Conservation (phyloP, 2,329 filamentous ascomycete genomes). For the Epichloe baconii region DNA sequence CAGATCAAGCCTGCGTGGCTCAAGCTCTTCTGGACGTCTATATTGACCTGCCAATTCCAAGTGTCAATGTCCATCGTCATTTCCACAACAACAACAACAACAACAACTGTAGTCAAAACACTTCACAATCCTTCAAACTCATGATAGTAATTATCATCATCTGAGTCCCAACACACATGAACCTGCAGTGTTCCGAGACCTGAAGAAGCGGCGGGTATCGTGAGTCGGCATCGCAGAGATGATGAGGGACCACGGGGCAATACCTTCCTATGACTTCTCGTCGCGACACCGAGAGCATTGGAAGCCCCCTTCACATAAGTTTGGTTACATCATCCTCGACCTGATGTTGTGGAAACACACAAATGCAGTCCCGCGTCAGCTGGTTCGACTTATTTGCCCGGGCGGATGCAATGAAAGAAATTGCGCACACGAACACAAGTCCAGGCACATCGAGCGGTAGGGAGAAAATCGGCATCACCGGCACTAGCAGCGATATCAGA, state of each 20-base stretch:
- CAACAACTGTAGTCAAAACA: background rate
- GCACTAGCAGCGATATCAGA: conserved; percentile 8
- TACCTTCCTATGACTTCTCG: background rate
- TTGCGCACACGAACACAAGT: background rate
- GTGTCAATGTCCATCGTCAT: conserved; percentile 20
- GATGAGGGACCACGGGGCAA: background rate
- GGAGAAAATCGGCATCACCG: background rate
- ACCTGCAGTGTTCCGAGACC: background rate
- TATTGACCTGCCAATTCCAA: conserved; percentile 15
- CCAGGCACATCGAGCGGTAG: background rate
- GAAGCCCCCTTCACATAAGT: conserved; percentile 53
- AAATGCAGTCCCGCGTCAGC: conserved; percentile 17
- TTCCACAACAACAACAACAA: conserved; percentile 2
- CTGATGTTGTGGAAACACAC: conserved; percentile 33
- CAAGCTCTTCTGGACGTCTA: conserved; percentile 15
- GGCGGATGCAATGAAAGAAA: background rate
- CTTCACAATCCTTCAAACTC: background rate
- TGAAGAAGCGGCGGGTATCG: background rate
- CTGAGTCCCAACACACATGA: background rate
- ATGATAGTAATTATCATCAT: background rate
- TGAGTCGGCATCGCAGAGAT: background rate
- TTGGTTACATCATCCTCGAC: conserved; percentile 83
- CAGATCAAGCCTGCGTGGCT: conserved; percentile 17
- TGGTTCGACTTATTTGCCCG: conserved; percentile 8
- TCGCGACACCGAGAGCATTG: background rate